A percentile compares a stretch with the other conserved stretches of the same genome.
These are phyloP conservation scores for Macrolepiota fuliginosa DNA, from an alignment of 768 basidiomycete species.

Conservation along the genomic window DNA sequence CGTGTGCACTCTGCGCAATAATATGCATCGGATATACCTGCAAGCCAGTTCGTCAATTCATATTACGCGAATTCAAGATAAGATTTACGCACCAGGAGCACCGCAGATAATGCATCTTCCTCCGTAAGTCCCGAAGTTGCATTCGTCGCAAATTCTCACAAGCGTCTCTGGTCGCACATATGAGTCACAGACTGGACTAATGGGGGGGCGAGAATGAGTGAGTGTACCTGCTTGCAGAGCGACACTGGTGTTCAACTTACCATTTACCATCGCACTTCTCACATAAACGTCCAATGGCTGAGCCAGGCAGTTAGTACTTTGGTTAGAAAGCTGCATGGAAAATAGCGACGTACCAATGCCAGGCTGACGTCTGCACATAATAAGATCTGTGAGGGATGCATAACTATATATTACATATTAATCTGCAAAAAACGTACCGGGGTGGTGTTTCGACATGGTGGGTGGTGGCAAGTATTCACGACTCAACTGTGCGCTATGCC, in stretches of 20 bases:
- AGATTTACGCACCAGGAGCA: slow-evolving; percentile 67
- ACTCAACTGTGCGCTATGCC: not conserved
- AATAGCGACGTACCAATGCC: slow-evolving; percentile 71
- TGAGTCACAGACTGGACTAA: slow-evolving; percentile 96
- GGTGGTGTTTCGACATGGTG: slow-evolving; percentile 88
- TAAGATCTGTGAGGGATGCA: slow-evolving; percentile 62
- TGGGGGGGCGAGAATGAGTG: not conserved
- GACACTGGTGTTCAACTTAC: slow-evolving; percentile 40
- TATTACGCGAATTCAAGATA: not conserved
- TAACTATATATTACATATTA: slow-evolving; percentile 7
- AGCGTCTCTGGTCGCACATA: slow-evolving; percentile 98
- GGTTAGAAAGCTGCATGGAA: not conserved
- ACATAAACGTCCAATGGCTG: slow-evolving; percentile 96
- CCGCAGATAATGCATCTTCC: slow-evolving; percentile 98
- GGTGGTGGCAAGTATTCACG: not conserved
- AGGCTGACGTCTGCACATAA: slow-evolving; percentile 97
- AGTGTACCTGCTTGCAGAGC: not conserved
- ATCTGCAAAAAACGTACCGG: slow-evolving; percentile 43
- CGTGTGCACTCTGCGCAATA: slow-evolving; percentile 98
- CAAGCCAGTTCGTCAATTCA: not conserved
- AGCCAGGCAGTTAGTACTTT: slow-evolving; percentile 12
- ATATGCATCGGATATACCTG: slow-evolving; percentile 98
- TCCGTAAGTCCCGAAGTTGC: slow-evolving; percentile 98
- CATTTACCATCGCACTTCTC: slow-evolving; percentile 99
- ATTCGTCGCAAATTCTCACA: slow-evolving; percentile 98